These are phyloP conservation scores for Leccinum fuscescens DNA, from an alignment of 1,284 basidiomycete genomes.

Conservation along the genomic window DNA sequence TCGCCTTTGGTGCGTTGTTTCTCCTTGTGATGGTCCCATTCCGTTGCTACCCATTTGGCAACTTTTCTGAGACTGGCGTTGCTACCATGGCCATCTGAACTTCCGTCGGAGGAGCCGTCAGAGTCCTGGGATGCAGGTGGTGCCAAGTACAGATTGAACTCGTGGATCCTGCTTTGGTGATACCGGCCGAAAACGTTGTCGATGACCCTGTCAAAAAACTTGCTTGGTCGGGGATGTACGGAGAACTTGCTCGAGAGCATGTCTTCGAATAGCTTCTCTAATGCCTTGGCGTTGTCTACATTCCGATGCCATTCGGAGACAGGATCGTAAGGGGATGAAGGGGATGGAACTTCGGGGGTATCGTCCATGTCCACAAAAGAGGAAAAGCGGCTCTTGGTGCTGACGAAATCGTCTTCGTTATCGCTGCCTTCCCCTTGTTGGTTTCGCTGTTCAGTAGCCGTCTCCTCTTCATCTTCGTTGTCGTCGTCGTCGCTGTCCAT, in stretches of 20 bases:
- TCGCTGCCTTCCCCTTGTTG: conserved; percentile 11
- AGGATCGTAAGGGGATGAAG: conserved; percentile 21
- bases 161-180: conserved; percentile 38
- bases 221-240: conserved; percentile 48
- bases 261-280: conserved; percentile 51
- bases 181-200: conserved; percentile 49
- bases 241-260: conserved; percentile 51
- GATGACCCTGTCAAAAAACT: conserved; percentile 44
- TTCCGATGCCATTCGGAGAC: conserved; percentile 37
- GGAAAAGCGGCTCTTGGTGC: conserved; percentile 34
- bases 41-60: conserved; percentile 34
- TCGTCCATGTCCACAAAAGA: conserved; percentile 19
- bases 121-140: conserved; percentile 36
- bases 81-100: conserved; percentile 22
- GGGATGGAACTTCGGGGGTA: neutral
- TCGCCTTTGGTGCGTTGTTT: conserved; percentile 25
- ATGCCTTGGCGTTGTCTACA: conserved; percentile 37
- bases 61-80: conserved; percentile 26
- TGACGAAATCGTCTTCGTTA: conserved; percentile 31
- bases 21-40: conserved; percentile 35
- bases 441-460: conserved; percentile 5
- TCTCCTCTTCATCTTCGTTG: conserved; percentile 1
- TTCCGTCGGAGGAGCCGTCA: conserved; percentile 28
- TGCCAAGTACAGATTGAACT: conserved; percentile 55
- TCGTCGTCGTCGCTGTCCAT: conserved; percentile 10